Base-by-base conservation (phyloP, 2,329 filamentous ascomycete species). In the Harringtonia lauricola region DNA sequence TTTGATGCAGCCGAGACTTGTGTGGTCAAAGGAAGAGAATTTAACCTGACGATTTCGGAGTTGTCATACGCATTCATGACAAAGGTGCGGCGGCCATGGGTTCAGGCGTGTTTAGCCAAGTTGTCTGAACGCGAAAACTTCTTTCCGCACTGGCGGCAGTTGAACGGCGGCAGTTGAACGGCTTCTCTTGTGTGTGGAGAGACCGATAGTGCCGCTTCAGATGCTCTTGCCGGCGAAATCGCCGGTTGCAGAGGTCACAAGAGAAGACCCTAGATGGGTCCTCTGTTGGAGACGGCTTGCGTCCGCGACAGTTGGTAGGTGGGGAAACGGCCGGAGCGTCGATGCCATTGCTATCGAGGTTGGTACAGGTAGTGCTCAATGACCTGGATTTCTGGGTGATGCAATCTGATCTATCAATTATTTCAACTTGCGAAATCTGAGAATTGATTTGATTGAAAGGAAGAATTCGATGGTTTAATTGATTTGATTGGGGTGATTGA, bases 101-200 rank as follows among this genome's bases (percentile, higher is more conserved):
- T 98, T 50, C 92, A 81, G 51, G 92, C 83, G 62, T 98, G 92
- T 67, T 98, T 92, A 21, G 88, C 86, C 15, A 98, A 76, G 71
- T 98, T 98, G 68, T 98, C 92, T 55, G 86, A 94, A 56, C 92
- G 83, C 18, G 90, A 96, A 70, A 96, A 98, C 72, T 94, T 95
- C 83, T 98, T 98, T 56, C 92, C 90, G 59, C 92, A 98, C 68
- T 98, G 90, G 52, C n/a, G n/a, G n/a, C n/a, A n/a, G n/a, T n/a
- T n/a, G n/a, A n/a, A n/a, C n/a, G n/a, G n/a, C 81, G 78, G 73
- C 92, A 98, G 68, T 94, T 87, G 57, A 96, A 98, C 7, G 92
- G 92, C 80, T 96, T 98, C 62, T 96, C 92, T 59, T 94, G 83
- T 1, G 92, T 98, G 73, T 98, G 92, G 38, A 98, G 86, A 46